Evolutionary conservation across 148 eudicot species (phyloP).

Genomic region (Linanthus parryae): DNA sequence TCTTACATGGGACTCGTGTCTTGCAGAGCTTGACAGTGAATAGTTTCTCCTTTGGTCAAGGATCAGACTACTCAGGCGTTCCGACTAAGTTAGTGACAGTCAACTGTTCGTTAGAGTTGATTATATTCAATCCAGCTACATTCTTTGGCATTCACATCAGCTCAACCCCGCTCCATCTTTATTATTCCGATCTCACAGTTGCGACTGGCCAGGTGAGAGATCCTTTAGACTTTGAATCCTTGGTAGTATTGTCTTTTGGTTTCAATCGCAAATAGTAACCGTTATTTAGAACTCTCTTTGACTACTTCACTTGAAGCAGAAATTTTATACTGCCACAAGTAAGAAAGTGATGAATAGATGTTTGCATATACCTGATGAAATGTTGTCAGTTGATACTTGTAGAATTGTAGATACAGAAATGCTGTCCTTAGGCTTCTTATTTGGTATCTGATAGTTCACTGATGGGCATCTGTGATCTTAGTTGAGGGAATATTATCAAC

Average conservation of each 20-base stretch:
- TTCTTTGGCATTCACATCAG: conserved; percentile 71
- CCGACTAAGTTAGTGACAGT: conserved; percentile 55
- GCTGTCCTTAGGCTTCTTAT: too few relatives aligned
- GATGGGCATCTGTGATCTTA: conserved; percentile 6
- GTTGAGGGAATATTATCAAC: conserved; percentile 57
- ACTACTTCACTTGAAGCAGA: background rate
- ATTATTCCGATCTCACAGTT: conserved; percentile 40
- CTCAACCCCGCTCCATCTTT: conserved; percentile 31
- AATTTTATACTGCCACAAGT: background rate
- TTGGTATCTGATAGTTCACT: background rate
- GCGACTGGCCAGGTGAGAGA: conserved; percentile 70
- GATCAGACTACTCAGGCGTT: conserved; percentile 71
- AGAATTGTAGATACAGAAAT: background rate
- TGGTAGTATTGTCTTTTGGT: background rate
- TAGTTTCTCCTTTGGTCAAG: conserved; percentile 46
- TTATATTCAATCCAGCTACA: conserved; percentile 51
- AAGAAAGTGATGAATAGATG: background rate
- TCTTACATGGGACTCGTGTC: background rate
- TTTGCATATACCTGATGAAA: background rate
- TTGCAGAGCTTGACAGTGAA: conserved; percentile 45
- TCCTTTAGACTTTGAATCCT: background rate
- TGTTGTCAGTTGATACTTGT: background rate
- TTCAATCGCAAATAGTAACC: background rate
- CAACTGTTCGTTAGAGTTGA: conserved; percentile 41
- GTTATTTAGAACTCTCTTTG: background rate